Percentiles rank a stretch among this genome's conserved stretches.
Conservation (phyloP, 2,329 filamentous ascomycete species). For the Daldinia eschscholtzii region DNA sequence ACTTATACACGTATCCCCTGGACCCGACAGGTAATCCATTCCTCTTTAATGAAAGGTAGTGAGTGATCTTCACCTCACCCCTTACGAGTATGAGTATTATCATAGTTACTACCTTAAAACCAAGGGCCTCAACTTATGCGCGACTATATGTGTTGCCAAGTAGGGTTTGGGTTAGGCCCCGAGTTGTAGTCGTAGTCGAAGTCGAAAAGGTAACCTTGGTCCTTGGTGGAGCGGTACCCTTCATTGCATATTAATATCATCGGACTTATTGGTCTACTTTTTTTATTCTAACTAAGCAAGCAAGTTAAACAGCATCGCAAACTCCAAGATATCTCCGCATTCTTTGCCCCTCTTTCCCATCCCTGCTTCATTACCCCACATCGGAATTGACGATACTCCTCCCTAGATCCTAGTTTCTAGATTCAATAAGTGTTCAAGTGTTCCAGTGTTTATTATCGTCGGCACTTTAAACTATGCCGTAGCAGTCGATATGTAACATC, state of each 20-base stretch:
- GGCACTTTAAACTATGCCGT: not conserved
- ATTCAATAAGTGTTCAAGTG: not conserved
- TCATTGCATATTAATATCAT: constrained; percentile 36
- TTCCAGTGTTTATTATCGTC: not conserved
- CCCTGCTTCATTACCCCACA: constrained; percentile 29
- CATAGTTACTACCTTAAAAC: too few relatives aligned
- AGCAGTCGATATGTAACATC: not conserved
- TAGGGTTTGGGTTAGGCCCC: not conserved
- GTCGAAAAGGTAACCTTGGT: not conserved
- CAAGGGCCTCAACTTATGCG: too few relatives aligned
- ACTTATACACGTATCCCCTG: too few relatives aligned
- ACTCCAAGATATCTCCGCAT: constrained; percentile 17
- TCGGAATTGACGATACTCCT: constrained; percentile 13
- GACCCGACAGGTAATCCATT: too few relatives aligned
- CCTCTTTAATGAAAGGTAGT: too few relatives aligned
- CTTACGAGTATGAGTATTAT: too few relatives aligned
- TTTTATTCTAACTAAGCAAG: not conserved
- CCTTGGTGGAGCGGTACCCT: not conserved
- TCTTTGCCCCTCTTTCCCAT: not conserved
- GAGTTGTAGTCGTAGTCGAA: not conserved
- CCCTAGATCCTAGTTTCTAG: not conserved
- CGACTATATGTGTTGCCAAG: too few relatives aligned
- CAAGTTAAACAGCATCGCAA: constrained; percentile 12
- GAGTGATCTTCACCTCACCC: too few relatives aligned
- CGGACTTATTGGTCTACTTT: constrained; percentile 20